phyloP scores from a whole-genome alignment of 306 rosid species.

The Astragalus glycyphyllos region DNA sequence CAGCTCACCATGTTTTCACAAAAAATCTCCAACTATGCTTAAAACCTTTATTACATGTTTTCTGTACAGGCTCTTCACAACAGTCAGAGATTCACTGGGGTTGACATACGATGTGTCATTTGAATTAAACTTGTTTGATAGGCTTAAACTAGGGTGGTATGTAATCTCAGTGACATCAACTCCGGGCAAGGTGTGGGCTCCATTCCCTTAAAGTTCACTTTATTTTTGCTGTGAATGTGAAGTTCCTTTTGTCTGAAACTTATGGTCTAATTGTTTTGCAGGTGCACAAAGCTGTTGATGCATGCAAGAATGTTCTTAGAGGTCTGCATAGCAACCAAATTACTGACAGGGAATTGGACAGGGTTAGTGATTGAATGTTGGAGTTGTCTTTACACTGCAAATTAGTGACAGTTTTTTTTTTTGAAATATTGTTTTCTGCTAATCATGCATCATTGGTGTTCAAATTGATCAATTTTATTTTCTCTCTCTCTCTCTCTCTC shows the following conservation, averaged over 20 bases:
- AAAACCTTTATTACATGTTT: conserved; percentile 39
- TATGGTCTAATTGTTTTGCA: conserved; percentile 49
- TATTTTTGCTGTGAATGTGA: conserved; percentile 31
- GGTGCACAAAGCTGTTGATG: conserved; percentile 98
- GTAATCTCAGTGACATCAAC: conserved; percentile 97
- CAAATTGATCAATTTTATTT: background rate
- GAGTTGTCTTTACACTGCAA: conserved; percentile 24
- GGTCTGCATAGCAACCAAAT: conserved; percentile 90
- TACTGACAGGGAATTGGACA: conserved; percentile 93
- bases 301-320: conserved; percentile 96
- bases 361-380: conserved; percentile 64
- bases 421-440: background rate
- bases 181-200: conserved; percentile 80
- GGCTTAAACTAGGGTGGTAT: conserved; percentile 96
- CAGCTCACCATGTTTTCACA: background rate
- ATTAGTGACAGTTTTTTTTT: background rate
- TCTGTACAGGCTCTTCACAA: conserved; percentile 86
- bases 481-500: no score
- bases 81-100: conserved; percentile 94
- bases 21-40: conserved; percentile 30
- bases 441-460: background rate
- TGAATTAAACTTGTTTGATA: conserved; percentile 87
- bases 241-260: conserved; percentile 38
- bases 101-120: conserved; percentile 97
- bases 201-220: conserved; percentile 36